A percentile compares a stretch with the other conserved stretches of the same genome.
These are phyloP conservation scores for Verticillium isaacii DNA, from an alignment of 2,329 filamentous ascomycete species.

Conservation along the genomic window DNA sequence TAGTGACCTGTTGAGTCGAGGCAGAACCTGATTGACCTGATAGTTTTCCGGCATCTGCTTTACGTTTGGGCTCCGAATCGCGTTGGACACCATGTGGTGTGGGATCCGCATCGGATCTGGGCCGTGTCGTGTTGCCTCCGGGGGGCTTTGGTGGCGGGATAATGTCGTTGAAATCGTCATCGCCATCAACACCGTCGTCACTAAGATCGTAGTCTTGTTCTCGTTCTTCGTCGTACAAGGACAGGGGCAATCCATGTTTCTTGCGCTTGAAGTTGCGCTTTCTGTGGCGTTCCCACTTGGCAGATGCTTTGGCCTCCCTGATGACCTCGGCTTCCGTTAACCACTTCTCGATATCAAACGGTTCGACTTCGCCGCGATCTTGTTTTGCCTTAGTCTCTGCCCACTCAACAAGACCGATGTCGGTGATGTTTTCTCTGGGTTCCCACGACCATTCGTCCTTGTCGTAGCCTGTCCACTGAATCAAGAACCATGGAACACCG, in stretches of 20 bases:
- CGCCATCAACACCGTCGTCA: slow-evolving; percentile 2
- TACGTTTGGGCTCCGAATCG: neutral
- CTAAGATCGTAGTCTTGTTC: slow-evolving; percentile 9
- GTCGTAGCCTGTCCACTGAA: slow-evolving; percentile 30
- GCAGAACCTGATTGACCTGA: neutral
- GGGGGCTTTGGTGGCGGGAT: slow-evolving; percentile 8
- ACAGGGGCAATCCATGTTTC: slow-evolving; percentile 4
- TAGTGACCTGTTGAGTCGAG: neutral
- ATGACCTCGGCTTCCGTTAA: slow-evolving; percentile 2
- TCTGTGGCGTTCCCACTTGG: slow-evolving; percentile 3
- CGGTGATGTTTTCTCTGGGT: slow-evolving; percentile 35
- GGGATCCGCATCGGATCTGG: neutral
- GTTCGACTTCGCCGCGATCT: slow-evolving; percentile 22
- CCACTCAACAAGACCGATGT: slow-evolving; percentile 37
- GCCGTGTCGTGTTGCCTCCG: neutral
- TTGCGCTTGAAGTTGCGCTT: slow-evolving; percentile 8
- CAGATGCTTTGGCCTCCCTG: slow-evolving; percentile 7
- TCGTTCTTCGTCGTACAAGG: slow-evolving; percentile 8
- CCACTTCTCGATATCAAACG: slow-evolving; percentile 32
- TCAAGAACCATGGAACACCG: slow-evolving; percentile 23
- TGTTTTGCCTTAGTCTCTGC: slow-evolving; percentile 31
- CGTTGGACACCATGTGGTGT: neutral
- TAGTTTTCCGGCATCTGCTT: slow-evolving; percentile 2
- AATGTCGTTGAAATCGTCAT: slow-evolving; percentile 8
- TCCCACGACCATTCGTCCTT: slow-evolving; percentile 44